Conservation (phyloP, 2,329 filamentous ascomycete species). For the Aspergillus sp. region DNA sequence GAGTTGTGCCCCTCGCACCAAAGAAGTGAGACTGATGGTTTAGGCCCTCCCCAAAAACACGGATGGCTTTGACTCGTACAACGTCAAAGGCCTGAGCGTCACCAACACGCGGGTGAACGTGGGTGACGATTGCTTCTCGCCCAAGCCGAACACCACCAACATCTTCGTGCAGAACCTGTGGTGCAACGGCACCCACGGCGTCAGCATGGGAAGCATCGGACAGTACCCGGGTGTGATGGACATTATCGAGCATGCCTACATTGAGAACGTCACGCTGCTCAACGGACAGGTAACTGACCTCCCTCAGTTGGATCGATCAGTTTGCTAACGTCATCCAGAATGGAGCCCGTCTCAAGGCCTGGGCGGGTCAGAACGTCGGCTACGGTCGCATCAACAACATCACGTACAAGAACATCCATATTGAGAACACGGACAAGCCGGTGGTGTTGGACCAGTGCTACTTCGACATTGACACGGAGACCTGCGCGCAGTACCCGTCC, state of each 20-base stretch:
- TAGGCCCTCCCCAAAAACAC: slow-evolving; percentile 57
- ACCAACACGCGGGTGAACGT: slow-evolving; percentile 53
- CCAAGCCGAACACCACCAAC: slow-evolving; percentile 60
- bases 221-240: slow-evolving; percentile 57
- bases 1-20: slow-evolving; percentile 1
- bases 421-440: slow-evolving; percentile 58
- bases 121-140: slow-evolving; percentile 62
- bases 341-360: slow-evolving; percentile 60
- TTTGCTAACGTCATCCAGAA: slow-evolving; percentile 41
- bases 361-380: slow-evolving; percentile 58
- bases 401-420: slow-evolving; percentile 61
- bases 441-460: slow-evolving; percentile 63
- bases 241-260: slow-evolving; percentile 56
- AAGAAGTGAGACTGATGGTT: neutral
- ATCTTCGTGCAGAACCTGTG: slow-evolving; percentile 60
- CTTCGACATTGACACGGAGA: slow-evolving; percentile 55
- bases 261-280: slow-evolving; percentile 60
- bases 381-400: slow-evolving; percentile 63
- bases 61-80: slow-evolving; percentile 62
- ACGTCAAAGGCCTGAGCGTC: slow-evolving; percentile 54
- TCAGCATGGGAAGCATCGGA: slow-evolving; percentile 59
- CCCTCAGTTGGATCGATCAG: neutral
- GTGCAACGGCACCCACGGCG: slow-evolving; percentile 60
- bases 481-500: slow-evolving; percentile 55
- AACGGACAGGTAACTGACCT: slow-evolving; percentile 40